Percentiles rank a stretch among this genome's conserved stretches.
These are phyloP conservation scores for Rhynchospora tenuis DNA, from an alignment of 176 grass and related monocot species.

Conservation along the genomic window DNA sequence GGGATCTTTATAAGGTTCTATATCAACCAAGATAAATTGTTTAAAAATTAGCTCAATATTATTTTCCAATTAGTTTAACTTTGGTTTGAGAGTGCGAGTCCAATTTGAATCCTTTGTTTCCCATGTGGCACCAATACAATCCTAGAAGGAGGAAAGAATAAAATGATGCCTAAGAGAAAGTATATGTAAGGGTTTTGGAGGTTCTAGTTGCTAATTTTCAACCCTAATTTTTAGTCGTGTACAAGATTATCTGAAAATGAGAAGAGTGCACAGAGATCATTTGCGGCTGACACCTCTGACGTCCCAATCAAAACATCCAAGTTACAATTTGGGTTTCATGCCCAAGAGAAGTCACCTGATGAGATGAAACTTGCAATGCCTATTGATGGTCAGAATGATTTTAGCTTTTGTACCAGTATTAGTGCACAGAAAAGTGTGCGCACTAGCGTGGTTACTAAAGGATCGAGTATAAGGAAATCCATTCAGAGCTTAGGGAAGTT, in stretches of 20 bases:
- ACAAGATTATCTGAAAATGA: constrained; percentile 28
- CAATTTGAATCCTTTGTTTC: neutral
- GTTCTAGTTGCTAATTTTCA: constrained; percentile 3
- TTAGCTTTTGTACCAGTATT: constrained; percentile 33
- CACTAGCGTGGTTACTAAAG: constrained; percentile 42
- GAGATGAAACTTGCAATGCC: constrained; percentile 33
- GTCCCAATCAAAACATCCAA: constrained; percentile 26
- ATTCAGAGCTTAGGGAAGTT: constrained; percentile 82
- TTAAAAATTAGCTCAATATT: neutral
- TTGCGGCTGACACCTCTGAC: constrained; percentile 28
- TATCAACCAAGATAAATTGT: neutral
- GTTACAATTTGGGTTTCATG: constrained; percentile 39
- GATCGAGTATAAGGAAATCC: constrained; percentile 77
- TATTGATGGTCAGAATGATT: constrained; percentile 20
- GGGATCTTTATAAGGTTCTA: neutral
- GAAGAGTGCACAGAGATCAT: constrained; percentile 36
- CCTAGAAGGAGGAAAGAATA: too few relatives aligned
- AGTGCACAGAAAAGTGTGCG: constrained; percentile 29
- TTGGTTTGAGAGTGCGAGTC: neutral
- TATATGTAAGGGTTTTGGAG: constrained; percentile 1
- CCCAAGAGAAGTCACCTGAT: constrained; percentile 37
- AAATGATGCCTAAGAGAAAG: neutral
- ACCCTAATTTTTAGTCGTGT: constrained; percentile 27
- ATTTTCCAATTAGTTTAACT: neutral
- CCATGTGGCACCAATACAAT: too few relatives aligned